Percentiles rank a stretch among this genome's conserved stretches.
These are phyloP conservation scores for Phytophthora cryptogea DNA, from an alignment of 352 stramenopile genomes.

Conservation along the genomic window DNA sequence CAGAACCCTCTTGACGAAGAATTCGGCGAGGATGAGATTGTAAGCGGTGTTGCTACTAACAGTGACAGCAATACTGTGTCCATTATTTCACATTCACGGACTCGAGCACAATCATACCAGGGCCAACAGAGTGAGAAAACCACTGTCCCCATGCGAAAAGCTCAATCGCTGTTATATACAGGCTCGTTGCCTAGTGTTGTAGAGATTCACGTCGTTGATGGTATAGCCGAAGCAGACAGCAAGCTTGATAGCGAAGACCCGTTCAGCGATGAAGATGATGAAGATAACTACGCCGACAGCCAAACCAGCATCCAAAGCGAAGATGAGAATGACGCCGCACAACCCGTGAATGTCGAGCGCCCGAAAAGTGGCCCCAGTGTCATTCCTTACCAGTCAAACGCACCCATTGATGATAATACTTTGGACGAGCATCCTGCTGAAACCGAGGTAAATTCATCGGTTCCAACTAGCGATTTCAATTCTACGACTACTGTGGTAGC, in stretches of 20 bases:
- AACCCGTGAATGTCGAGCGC: neutral
- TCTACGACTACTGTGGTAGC: neutral
- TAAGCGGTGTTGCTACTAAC: neutral
- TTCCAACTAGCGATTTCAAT: neutral
- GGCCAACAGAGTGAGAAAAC: slow-evolving; percentile 12
- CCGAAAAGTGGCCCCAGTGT: slow-evolving; percentile 2
- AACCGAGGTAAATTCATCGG: neutral
- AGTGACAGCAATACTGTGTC: neutral
- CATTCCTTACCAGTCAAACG: neutral
- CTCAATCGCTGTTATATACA: slow-evolving; percentile 37
- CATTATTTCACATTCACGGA: neutral
- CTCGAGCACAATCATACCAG: slow-evolving; percentile 33
- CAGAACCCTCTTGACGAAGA: slow-evolving; percentile 19
- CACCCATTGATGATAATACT: neutral
- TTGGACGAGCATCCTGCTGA: neutral
- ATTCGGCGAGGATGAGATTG: slow-evolving; percentile 17
- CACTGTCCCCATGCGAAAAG: slow-evolving; percentile 22
- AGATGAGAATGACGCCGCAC: slow-evolving; percentile 8
- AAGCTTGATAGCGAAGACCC: slow-evolving; percentile 14
- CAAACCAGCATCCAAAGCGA: slow-evolving; percentile 8
- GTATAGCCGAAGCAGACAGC: neutral
- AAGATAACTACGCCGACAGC: slow-evolving; percentile 10
- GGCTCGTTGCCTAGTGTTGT: slow-evolving; percentile 38
- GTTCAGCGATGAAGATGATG: slow-evolving; percentile 18
- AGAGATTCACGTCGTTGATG: slow-evolving; percentile 23